phyloP scores from a whole-genome alignment of 768 basidiomycete genomes.

The Suillus bovinus region DNA sequence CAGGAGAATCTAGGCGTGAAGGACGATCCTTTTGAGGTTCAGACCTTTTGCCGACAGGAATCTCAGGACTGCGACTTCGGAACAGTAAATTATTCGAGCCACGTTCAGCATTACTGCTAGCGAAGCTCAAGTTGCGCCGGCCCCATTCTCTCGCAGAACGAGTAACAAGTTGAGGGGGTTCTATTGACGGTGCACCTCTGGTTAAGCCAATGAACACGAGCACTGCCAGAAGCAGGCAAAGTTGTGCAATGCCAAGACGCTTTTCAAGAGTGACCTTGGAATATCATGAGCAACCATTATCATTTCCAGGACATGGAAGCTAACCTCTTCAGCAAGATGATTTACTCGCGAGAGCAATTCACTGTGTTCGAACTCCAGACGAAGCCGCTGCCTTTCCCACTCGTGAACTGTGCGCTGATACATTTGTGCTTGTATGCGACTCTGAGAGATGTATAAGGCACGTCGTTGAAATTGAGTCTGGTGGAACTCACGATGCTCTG shows the following conservation, averaged over 20 bases:
- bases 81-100: slow-evolving; percentile 24
- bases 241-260: slow-evolving; percentile 84
- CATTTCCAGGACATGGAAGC: slow-evolving; percentile 7
- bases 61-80: slow-evolving; percentile 32
- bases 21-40: slow-evolving; percentile 8
- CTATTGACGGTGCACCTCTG: slow-evolving; percentile 54
- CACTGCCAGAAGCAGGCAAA: slow-evolving; percentile 79
- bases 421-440: slow-evolving; percentile 67
- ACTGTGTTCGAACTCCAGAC: slow-evolving; percentile 69
- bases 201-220: slow-evolving; percentile 87
- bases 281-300: slow-evolving; percentile 6
- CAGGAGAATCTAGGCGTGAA: neutral
- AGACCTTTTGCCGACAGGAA: slow-evolving; percentile 13
- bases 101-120: slow-evolving; percentile 47
- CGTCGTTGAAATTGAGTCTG: neutral
- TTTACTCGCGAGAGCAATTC: slow-evolving; percentile 72
- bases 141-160: slow-evolving; percentile 54
- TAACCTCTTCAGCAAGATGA: slow-evolving; percentile 79
- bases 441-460: slow-evolving; percentile 38
- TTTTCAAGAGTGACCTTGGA: slow-evolving; percentile 82
- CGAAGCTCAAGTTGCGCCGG: slow-evolving; percentile 53
- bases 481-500: slow-evolving; percentile 64
- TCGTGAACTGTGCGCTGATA: slow-evolving; percentile 65
- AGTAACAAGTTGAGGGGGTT: slow-evolving; percentile 15
- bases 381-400: slow-evolving; percentile 64